Base-by-base conservation (phyloP, 2,329 filamentous ascomycete species). In the Aspergillus sp. region DNA sequence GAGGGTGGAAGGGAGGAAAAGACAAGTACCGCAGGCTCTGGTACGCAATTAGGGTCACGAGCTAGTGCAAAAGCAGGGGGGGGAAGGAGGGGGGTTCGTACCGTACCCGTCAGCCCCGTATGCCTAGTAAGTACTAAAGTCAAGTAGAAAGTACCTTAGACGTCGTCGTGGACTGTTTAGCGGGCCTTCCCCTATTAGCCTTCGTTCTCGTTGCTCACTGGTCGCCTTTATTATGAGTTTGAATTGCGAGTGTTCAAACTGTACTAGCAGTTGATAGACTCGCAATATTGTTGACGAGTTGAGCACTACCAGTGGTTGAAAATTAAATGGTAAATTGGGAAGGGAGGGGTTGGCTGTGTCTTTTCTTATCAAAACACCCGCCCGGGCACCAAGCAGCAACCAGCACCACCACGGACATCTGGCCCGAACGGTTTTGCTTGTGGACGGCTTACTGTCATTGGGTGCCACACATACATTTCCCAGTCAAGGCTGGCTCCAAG, bases 31-130 rank as follows among this genome's bases (percentile, higher is more conserved):
- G 25, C 23, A 32, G 32, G 47, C 47, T n/a, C 47, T 50, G 32
- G 32, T 36, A 50, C 25, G 47, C 47, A 50, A 50, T 30, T 50
- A 50, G 47, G 47, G 47, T 50, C 47, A 50, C 47, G 47, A 50
- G 47, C 47, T 50, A 50, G 47, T 27, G 47, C 47, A 50, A 50
- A 44, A 50, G 47, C 47, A 50, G 47, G 47, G 44, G 47, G 44
- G 25, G 25, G 23, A 15, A 50, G 47, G 25, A 50, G 47, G 47
- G 44, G 47, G 47, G 25, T 50, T 30, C 15, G 21, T 50, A 50
- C 47, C 47, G 47, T 30, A 30, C 25, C 47, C 47, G 47, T 50
- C 25, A 50, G 47, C 47, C 47, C 30, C 47, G 21, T 44, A 36
- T 36, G 4, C 32, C 32, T 36, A 42, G 39, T 42, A 8, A 8